Evolutionary conservation across 1,284 basidiomycete genomes (phyloP), one percentile per base, ranked within the genome.

Genomic region (Vanrija humicola): DNA sequence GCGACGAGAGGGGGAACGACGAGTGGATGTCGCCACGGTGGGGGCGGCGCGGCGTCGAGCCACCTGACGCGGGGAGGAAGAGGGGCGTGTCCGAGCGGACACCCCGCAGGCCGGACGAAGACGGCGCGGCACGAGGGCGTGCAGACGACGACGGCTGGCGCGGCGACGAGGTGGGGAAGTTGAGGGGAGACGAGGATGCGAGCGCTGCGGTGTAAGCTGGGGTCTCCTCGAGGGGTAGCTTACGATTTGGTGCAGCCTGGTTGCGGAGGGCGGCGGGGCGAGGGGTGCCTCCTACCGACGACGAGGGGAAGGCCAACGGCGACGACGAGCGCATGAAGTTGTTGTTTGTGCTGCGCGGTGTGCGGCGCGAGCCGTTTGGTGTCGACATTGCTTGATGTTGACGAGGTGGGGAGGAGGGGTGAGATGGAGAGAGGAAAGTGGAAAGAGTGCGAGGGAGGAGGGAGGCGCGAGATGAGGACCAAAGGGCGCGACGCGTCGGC

Each of bases 11-110:
- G 9, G 83, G 82, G 43, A 86, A 76, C 6, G 86, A 85, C 2
- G 88, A 88, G 69, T 91, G 88, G 40, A 93, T 90, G 67, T 93
- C 89, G 2, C 89, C 89, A 49, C 89, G 82, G 34, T 85, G 81
- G 59, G 85, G 86, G 68, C 80, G 83, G n/a, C 82, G 81, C n/a
- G 86, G 84, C 3, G 82, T 83, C 1, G 79, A 75, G 21, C 76
- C 71, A 9, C 70, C 72, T 38, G 77, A 76, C 66, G 70, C 67
- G 48, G 77, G 75, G 59, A 79, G 75, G 73, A 79, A 79, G 9
- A 79, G 63, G 8, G 77, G 77, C 26, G 67, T 71, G 44, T 66
- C 68, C 23, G 59, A 26, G 43, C 50, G 56, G 19, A 50, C n/a
- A 6, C 40, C 67, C 25, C 66, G 53, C 7, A 58, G 43, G 14